Conservation (phyloP, 306 rosid genomes). For the Vigna hirtella region DNA sequence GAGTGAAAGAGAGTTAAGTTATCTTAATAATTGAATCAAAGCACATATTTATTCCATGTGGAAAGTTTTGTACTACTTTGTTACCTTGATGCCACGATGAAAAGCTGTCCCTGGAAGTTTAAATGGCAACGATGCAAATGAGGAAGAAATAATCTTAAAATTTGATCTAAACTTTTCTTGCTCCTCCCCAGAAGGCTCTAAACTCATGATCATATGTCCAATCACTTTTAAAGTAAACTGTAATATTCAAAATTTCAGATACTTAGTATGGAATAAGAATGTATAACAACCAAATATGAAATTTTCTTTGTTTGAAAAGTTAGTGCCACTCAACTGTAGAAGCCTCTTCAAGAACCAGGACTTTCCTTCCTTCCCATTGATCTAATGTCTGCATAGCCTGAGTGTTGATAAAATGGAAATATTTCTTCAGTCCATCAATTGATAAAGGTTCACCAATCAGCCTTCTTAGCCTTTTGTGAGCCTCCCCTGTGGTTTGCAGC, state of each 20-base stretch:
- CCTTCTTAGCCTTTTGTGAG: constrained; percentile 78
- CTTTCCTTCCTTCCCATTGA: constrained; percentile 66
- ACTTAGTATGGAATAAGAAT: not conserved
- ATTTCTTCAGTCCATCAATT: constrained; percentile 74
- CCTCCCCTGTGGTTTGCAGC: constrained; percentile 83
- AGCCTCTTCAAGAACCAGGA: constrained; percentile 76
- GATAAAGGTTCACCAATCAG: constrained; percentile 83
- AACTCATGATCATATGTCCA: constrained; percentile 93
- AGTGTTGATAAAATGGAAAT: constrained; percentile 73
- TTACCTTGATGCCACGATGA: constrained; percentile 78
- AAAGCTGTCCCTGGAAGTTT: constrained; percentile 88
- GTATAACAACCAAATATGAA: not conserved
- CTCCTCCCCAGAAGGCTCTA: constrained; percentile 82
- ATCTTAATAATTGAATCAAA: not conserved
- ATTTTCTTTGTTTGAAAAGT: constrained; percentile 3
- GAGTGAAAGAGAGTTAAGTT: constrained; percentile 1
- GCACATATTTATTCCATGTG: not conserved
- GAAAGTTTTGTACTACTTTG: not conserved
- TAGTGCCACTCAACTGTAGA: constrained; percentile 71
- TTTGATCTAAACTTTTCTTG: constrained; percentile 81
- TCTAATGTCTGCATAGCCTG: constrained; percentile 71
- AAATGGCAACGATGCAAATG: constrained; percentile 83
- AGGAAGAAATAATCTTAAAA: constrained; percentile 83
- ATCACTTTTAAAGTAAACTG: constrained; percentile 92
- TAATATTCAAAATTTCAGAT: constrained; percentile 22